Base-by-base conservation (phyloP, 2,329 filamentous ascomycete species). In the Trichophyton mentagrophytes region DNA sequence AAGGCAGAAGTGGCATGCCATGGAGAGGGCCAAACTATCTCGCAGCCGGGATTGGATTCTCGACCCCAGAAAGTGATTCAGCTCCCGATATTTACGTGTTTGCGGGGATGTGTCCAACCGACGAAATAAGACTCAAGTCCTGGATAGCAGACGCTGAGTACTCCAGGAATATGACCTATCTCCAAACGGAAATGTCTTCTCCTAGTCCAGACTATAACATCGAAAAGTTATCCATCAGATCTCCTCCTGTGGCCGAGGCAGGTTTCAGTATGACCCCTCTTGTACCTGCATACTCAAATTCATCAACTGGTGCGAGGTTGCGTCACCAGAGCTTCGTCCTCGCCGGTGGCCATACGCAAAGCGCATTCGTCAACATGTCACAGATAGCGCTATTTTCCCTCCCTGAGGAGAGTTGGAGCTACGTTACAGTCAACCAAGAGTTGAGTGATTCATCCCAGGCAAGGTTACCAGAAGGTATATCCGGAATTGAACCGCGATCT, bases 281-380 rank as follows among this genome's bases (percentile, higher is more conserved):
- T 25, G 76, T 80, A 4, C 84, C 88, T 0, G 86, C 87, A 0
- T 85, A 84, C 65, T 85, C 86, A 20, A 87, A 88, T 69, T 80
- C 80, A 3, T 85, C 82, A 6, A 75, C 74, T 15, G 85, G 82
- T 2, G 78, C 79, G 2, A 77, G 86, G 46, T 86, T 84, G 3
- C 87, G 90, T 69, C 84, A 91, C 69, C 85, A 87, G 64, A 85
- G 86, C 66, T 92, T 89, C 65, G 83, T 96, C 11, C 75, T 96
- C 22, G 76, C 96, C 15, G 92, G 91, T 46, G 92, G 92, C 0
- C 90, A 96, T 70, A 95, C 90, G 0, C 79, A 84, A 66, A 74
- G 78, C 15, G 91, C 90, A 0, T 96, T 96, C 70, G 86, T 96
- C 75, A 95, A 96, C 71, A 96, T 95, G 87, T 95, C 89, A 61